Conservation (phyloP, 345 rosid genomes). For the Eucalyptus sideroxylon region DNA sequence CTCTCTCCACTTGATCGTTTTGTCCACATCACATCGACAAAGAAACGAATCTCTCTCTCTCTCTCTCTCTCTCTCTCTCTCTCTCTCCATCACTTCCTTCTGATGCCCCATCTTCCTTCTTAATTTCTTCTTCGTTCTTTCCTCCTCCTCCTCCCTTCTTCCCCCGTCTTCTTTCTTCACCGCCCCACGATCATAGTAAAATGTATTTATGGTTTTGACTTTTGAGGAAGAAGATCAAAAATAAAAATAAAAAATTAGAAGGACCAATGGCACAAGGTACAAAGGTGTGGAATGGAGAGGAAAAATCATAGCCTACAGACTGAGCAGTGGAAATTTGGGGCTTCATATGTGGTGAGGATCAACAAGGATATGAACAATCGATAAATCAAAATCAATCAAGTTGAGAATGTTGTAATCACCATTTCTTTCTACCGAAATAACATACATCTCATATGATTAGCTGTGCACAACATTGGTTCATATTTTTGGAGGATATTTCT, state of each 20-base stretch:
- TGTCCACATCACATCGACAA: neutral
- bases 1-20: neutral
- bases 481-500: neutral
- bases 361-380: neutral
- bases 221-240: neutral
- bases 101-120: neutral
- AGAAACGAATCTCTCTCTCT: neutral
- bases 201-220: neutral
- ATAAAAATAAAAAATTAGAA: neutral
- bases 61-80: too few relatives aligned
- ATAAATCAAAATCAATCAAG: neutral
- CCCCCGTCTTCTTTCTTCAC: neutral
- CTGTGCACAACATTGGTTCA: neutral
- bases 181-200: neutral
- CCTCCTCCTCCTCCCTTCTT: neutral
- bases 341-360: neutral
- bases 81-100: neutral
- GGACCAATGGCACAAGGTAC: neutral
- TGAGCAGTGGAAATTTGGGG: neutral
- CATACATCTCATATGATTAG: neutral
- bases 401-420: neutral
- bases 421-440: neutral
- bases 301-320: too few relatives aligned
- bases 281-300: neutral
- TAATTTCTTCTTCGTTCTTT: too few relatives aligned